These are phyloP conservation scores for Fusarium pilosicola DNA, from an alignment of 2,329 filamentous ascomycete genomes.

Conservation along the genomic window DNA sequence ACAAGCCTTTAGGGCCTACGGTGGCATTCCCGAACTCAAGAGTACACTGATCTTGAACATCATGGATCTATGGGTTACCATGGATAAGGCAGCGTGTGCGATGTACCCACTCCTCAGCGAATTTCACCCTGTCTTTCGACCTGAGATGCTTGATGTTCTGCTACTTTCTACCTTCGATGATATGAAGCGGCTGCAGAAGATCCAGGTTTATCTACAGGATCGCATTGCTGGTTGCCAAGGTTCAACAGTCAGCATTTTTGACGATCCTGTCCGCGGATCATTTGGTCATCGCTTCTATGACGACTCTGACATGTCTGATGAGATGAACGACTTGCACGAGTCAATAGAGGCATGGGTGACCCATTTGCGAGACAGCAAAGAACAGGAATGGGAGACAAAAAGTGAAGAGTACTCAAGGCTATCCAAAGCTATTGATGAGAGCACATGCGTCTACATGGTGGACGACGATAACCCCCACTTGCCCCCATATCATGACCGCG, in stretches of 20 bases:
- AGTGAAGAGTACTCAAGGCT: conserved; percentile 47
- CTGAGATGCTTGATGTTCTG: conserved; percentile 38
- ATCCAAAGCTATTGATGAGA: conserved; percentile 44
- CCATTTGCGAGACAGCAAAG: conserved; percentile 37
- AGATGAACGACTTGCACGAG: conserved; percentile 28
- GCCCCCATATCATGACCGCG: conserved; percentile 34
- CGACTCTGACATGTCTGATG: conserved; percentile 25
- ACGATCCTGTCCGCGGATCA: conserved; percentile 39
- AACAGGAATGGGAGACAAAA: conserved; percentile 47
- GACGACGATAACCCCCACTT: conserved; percentile 25
- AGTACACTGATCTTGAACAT: conserved; percentile 36
- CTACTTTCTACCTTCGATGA: conserved; percentile 25
- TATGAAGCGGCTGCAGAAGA: conserved; percentile 31
- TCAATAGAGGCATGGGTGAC: conserved; percentile 42
- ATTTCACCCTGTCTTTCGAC: conserved; percentile 35
- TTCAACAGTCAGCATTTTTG: conserved; percentile 32
- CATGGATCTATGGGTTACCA: conserved; percentile 40
- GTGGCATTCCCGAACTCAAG: conserved; percentile 31
- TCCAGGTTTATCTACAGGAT: conserved; percentile 36
- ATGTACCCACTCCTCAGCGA: conserved; percentile 35
- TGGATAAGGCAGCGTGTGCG: conserved; percentile 32
- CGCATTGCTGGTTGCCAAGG: conserved; percentile 27
- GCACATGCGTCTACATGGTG: conserved; percentile 46
- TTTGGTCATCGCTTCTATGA: conserved; percentile 45
- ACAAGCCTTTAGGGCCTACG: conserved; percentile 8